These are phyloP conservation scores for Metarhizium album DNA, from an alignment of 2,329 filamentous ascomycete genomes.

Conservation along the genomic window DNA sequence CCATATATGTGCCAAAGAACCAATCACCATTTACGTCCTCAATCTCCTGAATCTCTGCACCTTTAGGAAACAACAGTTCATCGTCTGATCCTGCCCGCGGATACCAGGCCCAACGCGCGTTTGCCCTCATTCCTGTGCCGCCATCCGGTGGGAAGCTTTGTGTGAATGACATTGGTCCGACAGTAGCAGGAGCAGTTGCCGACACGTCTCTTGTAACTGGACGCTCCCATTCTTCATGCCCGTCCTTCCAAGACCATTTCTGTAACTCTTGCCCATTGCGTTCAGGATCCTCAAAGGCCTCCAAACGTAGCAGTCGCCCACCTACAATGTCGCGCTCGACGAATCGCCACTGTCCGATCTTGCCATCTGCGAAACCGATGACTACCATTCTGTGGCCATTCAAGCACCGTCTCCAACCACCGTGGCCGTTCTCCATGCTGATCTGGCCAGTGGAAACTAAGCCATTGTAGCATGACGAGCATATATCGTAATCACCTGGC, in stretches of 20 bases:
- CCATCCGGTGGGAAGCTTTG: slow-evolving; percentile 61
- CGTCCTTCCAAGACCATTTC: slow-evolving; percentile 41
- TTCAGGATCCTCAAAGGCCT: slow-evolving; percentile 31
- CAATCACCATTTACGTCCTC: slow-evolving; percentile 87
- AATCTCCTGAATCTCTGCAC: slow-evolving; percentile 72
- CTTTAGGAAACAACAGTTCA: slow-evolving; percentile 74
- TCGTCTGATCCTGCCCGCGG: slow-evolving; percentile 54
- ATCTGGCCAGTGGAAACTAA: slow-evolving; percentile 55
- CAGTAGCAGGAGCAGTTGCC: slow-evolving; percentile 26
- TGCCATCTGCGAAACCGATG: slow-evolving; percentile 60
- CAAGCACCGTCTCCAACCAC: slow-evolving; percentile 75
- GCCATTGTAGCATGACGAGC: slow-evolving; percentile 63
- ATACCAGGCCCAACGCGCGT: slow-evolving; percentile 70
- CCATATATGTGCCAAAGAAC: slow-evolving; percentile 81
- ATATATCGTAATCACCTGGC: slow-evolving; percentile 79
- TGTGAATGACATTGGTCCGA: slow-evolving; percentile 16
- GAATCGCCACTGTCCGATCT: slow-evolving; percentile 55
- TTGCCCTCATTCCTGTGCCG: slow-evolving; percentile 52
- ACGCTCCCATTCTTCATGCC: slow-evolving; percentile 29
- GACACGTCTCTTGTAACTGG: slow-evolving; percentile 42
- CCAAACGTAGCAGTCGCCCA: slow-evolving; percentile 56
- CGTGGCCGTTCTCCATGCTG: slow-evolving; percentile 61
- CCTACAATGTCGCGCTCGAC: slow-evolving; percentile 68
- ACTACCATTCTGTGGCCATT: slow-evolving; percentile 77
- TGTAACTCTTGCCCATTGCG: slow-evolving; percentile 26